Percentiles rank a stretch among this genome's conserved stretches.
Evolutionary conservation across 176 grass and related monocot genomes (phyloP).

Genomic region (Dactylis glomerata): DNA sequence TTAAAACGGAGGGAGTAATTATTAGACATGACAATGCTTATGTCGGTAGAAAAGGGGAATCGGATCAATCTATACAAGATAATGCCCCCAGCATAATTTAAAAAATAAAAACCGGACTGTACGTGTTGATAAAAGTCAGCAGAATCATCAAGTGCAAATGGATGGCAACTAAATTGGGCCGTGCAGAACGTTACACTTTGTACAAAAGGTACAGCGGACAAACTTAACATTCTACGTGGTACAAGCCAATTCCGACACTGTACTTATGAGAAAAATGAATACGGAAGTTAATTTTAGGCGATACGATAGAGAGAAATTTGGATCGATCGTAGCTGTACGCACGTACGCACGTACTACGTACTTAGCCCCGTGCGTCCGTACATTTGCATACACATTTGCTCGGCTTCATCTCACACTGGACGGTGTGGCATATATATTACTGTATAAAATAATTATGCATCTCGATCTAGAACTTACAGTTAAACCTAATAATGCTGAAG

Average conservation of each 20-base stretch:
- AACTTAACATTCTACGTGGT: background rate
- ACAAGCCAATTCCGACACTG: slow-evolving; percentile 18
- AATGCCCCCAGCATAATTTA: too few species aligned
- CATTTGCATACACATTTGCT: background rate
- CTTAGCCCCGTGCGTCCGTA: background rate
- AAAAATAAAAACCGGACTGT: background rate
- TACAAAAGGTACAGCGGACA: slow-evolving; percentile 4
- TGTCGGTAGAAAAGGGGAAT: too few species aligned
- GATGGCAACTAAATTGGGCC: background rate
- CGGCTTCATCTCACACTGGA: background rate
- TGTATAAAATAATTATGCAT: background rate
- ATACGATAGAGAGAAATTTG: slow-evolving; percentile 11
- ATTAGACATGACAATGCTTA: too few species aligned
- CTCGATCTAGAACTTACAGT: background rate
- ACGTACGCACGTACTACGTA: background rate
- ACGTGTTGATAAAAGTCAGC: slow-evolving; percentile 20
- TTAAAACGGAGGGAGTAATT: too few species aligned
- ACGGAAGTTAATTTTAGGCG: background rate
- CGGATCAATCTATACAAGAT: background rate
- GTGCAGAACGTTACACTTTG: slow-evolving; percentile 14
- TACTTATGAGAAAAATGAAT: slow-evolving; percentile 28
- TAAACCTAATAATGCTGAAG: too few species aligned
- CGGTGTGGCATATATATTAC: background rate
- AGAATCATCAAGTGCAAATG: slow-evolving; percentile 26
- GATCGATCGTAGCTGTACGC: background rate